Percentiles rank a stretch among this genome's conserved stretches.
phyloP scores from a whole-genome alignment of 768 basidiomycete species.

The Boletus huronensis region DNA sequence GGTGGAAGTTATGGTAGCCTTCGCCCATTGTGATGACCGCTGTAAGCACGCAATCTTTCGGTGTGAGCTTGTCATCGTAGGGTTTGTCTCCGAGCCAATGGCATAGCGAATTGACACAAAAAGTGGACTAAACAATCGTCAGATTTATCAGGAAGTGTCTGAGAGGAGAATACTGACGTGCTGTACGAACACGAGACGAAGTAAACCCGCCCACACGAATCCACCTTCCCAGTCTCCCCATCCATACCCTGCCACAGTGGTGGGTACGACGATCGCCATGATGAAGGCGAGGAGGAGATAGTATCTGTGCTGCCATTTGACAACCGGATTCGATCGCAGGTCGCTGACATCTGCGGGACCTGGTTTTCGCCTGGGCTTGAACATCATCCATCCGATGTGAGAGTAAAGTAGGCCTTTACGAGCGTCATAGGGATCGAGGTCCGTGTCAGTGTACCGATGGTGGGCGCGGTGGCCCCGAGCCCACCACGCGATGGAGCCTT shows the following conservation, averaged over 20 bases:
- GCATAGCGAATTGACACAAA: neutral
- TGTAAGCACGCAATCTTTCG: neutral
- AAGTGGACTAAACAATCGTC: neutral
- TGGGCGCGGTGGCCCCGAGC: neutral
- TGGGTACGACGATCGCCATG: neutral
- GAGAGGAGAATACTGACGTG: neutral
- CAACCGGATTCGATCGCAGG: neutral
- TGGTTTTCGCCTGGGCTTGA: neutral
- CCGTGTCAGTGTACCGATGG: neutral
- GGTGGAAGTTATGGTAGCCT: neutral
- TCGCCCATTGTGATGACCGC: neutral
- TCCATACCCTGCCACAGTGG: neutral
- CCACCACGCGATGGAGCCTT: neutral
- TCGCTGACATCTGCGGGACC: neutral
- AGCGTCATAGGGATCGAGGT: neutral
- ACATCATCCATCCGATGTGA: neutral
- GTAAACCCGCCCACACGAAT: neutral
- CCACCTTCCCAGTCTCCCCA: neutral
- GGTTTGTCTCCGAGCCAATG: neutral
- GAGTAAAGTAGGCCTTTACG: neutral
- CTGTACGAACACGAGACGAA: neutral
- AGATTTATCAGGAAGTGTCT: neutral
- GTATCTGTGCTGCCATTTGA: neutral
- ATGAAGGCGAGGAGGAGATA: neutral
- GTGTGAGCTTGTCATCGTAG: neutral